Evolutionary conservation across 2,329 filamentous ascomycete species (phyloP).

Genomic region (Cytospora leucostoma): DNA sequence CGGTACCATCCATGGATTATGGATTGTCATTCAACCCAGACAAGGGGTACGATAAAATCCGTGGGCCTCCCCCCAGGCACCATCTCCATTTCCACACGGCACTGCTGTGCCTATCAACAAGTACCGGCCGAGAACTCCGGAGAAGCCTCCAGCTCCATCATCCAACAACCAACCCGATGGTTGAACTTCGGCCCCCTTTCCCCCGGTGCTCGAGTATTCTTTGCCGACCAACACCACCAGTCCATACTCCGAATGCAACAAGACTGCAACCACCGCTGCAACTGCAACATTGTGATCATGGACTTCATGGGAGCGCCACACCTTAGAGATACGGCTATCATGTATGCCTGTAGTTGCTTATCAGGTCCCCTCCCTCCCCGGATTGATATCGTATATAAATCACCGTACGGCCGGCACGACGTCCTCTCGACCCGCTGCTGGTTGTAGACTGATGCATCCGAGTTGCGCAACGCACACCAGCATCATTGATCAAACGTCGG

Average conservation of each 20-base stretch:
- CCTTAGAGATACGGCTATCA: not conserved
- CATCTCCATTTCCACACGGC: not conserved
- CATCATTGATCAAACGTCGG: not conserved
- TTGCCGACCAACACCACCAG: not conserved
- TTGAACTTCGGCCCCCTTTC: not conserved
- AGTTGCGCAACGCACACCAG: not conserved
- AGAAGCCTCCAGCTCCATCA: not conserved
- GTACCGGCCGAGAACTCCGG: not conserved
- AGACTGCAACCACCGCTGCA: not conserved
- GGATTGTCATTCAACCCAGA: not conserved
- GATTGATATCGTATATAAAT: not conserved
- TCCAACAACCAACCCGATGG: not conserved
- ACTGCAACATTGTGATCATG: not conserved
- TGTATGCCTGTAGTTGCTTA: not conserved
- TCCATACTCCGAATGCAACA: not conserved
- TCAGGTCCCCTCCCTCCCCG: not conserved
- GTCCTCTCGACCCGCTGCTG: not conserved
- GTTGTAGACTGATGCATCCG: not conserved
- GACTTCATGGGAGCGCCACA: not conserved
- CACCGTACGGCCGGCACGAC: not conserved
- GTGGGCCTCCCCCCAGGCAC: not conserved
- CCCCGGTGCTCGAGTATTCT: not conserved
- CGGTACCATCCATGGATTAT: not conserved
- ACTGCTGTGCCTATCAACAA: not conserved
- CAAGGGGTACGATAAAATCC: not conserved